Conservation (phyloP, 2,329 filamentous ascomycete genomes). For the Boeremia exigua region DNA sequence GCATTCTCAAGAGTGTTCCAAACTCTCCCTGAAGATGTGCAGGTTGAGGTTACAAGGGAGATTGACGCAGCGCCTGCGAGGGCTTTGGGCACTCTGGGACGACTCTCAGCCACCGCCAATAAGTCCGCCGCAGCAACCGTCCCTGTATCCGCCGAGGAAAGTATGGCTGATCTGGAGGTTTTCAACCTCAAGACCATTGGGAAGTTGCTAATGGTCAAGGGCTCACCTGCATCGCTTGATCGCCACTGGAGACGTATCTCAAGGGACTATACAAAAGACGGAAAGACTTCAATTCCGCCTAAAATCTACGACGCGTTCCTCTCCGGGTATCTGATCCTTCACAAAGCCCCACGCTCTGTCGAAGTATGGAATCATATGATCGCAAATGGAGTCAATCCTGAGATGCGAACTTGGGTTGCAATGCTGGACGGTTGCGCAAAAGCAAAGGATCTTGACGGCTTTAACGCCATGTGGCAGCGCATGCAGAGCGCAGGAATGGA, state of each 20-base stretch:
- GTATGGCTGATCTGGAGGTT: constrained; percentile 25
- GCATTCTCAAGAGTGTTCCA: constrained; percentile 15
- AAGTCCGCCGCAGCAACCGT: too few species aligned
- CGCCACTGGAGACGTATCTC: constrained; percentile 32
- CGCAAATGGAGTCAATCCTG: constrained; percentile 62
- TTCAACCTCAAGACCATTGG: constrained; percentile 37
- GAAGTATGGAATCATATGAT: constrained; percentile 65
- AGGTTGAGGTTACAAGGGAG: constrained; percentile 31
- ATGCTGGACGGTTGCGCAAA: constrained; percentile 75
- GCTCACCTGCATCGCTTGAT: constrained; percentile 25
- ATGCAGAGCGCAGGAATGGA: constrained; percentile 63
- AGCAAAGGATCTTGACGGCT: constrained; percentile 62
- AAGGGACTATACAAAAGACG: constrained; percentile 23
- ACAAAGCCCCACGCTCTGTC: constrained; percentile 53
- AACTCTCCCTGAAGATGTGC: constrained; percentile 28
- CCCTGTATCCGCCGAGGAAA: neutral
- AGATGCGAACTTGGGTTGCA: constrained; percentile 70
- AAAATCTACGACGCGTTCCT: constrained; percentile 56
- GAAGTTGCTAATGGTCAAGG: neutral
- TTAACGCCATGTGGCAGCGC: constrained; percentile 71
- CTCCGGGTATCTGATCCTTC: constrained; percentile 54
- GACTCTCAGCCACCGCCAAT: neutral
- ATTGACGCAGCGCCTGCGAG: constrained; percentile 31
- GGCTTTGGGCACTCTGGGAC: constrained; percentile 27
- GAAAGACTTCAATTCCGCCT: constrained; percentile 30